Conservation (phyloP, 2,329 filamentous ascomycete genomes). For the Penicillium polonicum region DNA sequence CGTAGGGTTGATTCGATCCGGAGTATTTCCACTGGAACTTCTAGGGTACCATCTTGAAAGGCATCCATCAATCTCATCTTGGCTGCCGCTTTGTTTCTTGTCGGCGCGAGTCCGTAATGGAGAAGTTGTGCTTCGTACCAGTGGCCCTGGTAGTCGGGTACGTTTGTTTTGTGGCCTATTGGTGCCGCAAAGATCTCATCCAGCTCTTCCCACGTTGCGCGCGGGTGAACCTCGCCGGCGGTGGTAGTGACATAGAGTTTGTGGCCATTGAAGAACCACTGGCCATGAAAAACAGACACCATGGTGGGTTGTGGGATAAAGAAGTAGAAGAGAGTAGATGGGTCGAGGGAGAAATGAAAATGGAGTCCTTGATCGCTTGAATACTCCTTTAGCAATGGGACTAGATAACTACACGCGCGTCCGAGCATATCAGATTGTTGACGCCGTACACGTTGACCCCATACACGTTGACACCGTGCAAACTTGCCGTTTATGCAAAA, state of each 20-base stretch:
- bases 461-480: neutral
- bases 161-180: neutral
- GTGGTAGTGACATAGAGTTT: conserved; percentile 49
- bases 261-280: conserved; percentile 47
- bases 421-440: neutral
- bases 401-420: too few relatives aligned
- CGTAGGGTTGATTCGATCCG: conserved; percentile 56
- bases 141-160: conserved; percentile 55
- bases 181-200: conserved; percentile 41
- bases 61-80: conserved; percentile 61
- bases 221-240: conserved; percentile 45
- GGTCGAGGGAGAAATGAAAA: neutral
- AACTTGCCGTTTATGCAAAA: neutral
- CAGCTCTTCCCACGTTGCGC: conserved; percentile 47
- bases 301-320: neutral
- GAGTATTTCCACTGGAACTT: conserved; percentile 50
- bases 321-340: neutral
- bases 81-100: conserved; percentile 59
- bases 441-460: neutral
- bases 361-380: neutral
- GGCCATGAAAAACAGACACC: conserved; percentile 34
- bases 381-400: too few relatives aligned
- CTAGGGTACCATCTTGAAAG: conserved; percentile 49
- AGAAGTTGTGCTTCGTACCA: conserved; percentile 64
- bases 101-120: conserved; percentile 60